Evolutionary conservation across 768 basidiomycete species (phyloP), one percentile per base, ranked within the genome.

Genomic region (Russula brevipes): DNA sequence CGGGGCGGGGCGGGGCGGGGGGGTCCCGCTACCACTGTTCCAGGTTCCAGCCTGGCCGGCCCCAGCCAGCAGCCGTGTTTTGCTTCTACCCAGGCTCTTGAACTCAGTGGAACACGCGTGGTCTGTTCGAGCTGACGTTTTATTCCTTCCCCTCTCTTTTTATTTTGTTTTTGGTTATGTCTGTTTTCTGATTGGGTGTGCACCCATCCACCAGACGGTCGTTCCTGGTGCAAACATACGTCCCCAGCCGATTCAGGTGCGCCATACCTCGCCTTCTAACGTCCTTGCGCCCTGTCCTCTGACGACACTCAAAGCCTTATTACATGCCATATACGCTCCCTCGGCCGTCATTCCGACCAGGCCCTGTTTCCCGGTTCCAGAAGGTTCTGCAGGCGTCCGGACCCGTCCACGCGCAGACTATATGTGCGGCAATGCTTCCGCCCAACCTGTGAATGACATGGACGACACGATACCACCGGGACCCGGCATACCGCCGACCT

Each of bases 311-410:
- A 12, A 38, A 51, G 12, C 46, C 9, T 30, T 33, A 17, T 44
- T 55, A 17, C 30, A 45, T 54, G 57, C 50, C 30, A 49, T 30
- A 33, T 42, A 46, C 41, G 36, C 1, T 51, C 33, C n/a, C 11
- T 19, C 5, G 19, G 6, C 44, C 17, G 31, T 30, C 54, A 51
- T 52, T 17, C 51, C 44, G 6, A 57, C 39, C 30, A 49, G 35
- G 31, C 59, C 50, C 39, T 3, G 30, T n/a, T 6, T 52, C 31
- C 11, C 17, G 44, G 0, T 68, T 67, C 55, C 67, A 68, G 65
- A 68, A 66, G 12, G 12, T 60, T 63, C 67, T 17, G 3, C 19
- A 7, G 38, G 24, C 1, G 2, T 56, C 61, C 19, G 42, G 61
- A 31, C 47, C 14, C 8, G 14, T 4, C 51, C 45, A 19, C 31